Base-by-base conservation (phyloP, 1,139 yeast species). In the Candida sp. region DNA sequence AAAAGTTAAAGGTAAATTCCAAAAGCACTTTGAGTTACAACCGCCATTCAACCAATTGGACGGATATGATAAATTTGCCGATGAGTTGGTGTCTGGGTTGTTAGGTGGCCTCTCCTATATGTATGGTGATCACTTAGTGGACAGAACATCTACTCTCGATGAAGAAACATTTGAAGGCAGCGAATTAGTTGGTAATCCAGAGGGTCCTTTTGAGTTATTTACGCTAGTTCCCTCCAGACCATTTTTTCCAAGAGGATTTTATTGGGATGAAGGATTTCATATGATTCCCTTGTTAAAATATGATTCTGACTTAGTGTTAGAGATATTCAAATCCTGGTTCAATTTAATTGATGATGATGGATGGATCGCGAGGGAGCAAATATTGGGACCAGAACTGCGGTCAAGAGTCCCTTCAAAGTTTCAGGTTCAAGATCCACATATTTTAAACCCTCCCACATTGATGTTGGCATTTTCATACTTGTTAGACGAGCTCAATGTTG, bases 211-310 rank as follows among this genome's bases (percentile, higher is more conserved):
- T 50, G 88, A 84, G 50, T 64, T 95, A 33, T 87, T 90, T 54
- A 80, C 95, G 0, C 73, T 89, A 36, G 95, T 90, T 27, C 99
- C 99, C 1, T 88, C 97, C 39, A 75, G 99, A 45, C 90, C 97
- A 0, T 88, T 88, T 56, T 93, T 93, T 65, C 98, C 99, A 6
- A 76, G 99, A 50, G 99, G 99, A 0, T 93, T 93, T 58, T 88
- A 88, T 58, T 93, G 99, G 99, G 99, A 95, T 63, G 99, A 95
- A 66, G 99, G 99, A 0, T 93, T 93, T 64, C 97, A 93, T 61
- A 71, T 93, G 49, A 70, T 91, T 35, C 96, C 96, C 3, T 70
- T 93, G 33, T 64, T 88, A 50, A 84, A 85, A 42, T 91, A 85
- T 60, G 99, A 93, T 61, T 78, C 89, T 7, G 97, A 90, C 57